These are phyloP conservation scores for Botrytis elliptica DNA, from an alignment of 2,329 filamentous ascomycete species.

Conservation along the genomic window DNA sequence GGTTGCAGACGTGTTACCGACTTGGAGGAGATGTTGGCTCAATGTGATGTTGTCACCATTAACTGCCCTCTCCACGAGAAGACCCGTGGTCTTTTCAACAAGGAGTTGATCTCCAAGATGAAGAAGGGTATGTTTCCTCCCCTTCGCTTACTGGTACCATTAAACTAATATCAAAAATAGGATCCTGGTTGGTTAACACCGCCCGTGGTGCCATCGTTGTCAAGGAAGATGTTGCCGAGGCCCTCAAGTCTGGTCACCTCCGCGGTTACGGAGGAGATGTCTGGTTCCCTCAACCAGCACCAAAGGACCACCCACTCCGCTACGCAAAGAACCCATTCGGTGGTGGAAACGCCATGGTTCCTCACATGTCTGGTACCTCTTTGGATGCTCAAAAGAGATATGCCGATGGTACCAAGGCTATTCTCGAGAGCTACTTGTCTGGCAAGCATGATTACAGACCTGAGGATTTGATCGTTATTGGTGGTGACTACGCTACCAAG, in stretches of 20 bases:
- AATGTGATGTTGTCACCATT: constrained; percentile 98
- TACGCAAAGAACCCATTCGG: constrained; percentile 92
- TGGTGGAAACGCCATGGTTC: constrained; percentile 97
- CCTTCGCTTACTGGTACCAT: neutral
- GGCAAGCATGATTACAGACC: constrained; percentile 84
- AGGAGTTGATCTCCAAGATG: constrained; percentile 98
- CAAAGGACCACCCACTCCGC: constrained; percentile 87
- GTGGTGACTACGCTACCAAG: constrained; percentile 93
- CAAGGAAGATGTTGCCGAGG: constrained; percentile 97
- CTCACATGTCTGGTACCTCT: constrained; percentile 98
- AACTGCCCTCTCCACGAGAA: constrained; percentile 99
- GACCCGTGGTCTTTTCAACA: constrained; percentile 95
- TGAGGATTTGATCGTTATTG: constrained; percentile 86
- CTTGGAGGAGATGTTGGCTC: constrained; percentile 89
- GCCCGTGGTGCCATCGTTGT: constrained; percentile 98
- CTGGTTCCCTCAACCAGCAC: constrained; percentile 93
- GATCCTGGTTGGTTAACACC: constrained; percentile 97
- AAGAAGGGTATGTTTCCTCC: constrained; percentile 87
- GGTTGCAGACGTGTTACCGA: constrained; percentile 84
- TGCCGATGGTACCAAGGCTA: constrained; percentile 81
- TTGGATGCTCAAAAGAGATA: constrained; percentile 96
- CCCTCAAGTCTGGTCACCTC: constrained; percentile 87
- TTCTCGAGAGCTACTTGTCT: constrained; percentile 86
- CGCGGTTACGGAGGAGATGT: constrained; percentile 86
- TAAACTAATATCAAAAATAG: constrained; percentile 42